A percentile compares a stretch with the other conserved stretches of the same genome.
Evolutionary conservation across 202 grass and related monocot species (phyloP).

Genomic region (Zizania palustris): DNA sequence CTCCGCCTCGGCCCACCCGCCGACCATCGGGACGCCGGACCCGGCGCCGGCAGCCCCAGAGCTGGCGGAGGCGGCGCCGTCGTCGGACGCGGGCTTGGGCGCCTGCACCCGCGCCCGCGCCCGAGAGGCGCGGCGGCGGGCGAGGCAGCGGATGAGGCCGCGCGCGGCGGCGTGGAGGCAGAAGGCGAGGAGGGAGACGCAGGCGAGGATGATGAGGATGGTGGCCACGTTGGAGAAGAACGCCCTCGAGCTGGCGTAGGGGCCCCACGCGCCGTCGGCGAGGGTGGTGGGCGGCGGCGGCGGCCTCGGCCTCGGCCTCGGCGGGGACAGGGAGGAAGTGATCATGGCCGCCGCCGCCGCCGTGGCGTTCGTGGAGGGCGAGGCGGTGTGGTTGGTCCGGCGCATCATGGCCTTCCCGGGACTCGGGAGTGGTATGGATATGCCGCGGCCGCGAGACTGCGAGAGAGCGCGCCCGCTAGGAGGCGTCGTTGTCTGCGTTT

Average conservation of each 20-base stretch:
- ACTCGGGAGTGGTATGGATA: background rate
- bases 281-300: background rate
- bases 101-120: background rate
- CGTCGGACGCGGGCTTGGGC: slow-evolving; percentile 29
- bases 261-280: slow-evolving; percentile 47
- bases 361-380: slow-evolving; percentile 19
- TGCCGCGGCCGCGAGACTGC: slow-evolving; percentile 2
- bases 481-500: slow-evolving; percentile 27
- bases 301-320: slow-evolving; percentile 5
- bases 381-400: slow-evolving; percentile 44
- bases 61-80: background rate
- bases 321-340: slow-evolving; percentile 35
- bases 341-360: slow-evolving; percentile 8
- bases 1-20: slow-evolving; percentile 57
- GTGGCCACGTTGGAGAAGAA: slow-evolving; percentile 89
- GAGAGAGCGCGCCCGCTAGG: slow-evolving; percentile 13
- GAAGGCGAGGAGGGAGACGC: slow-evolving; percentile 75
- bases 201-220: slow-evolving; percentile 81
- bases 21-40: background rate
- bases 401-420: slow-evolving; percentile 31
- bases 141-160: background rate
- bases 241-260: slow-evolving; percentile 64
- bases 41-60: background rate
- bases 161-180: slow-evolving; percentile 76
- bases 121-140: no score